phyloP scores from a whole-genome alignment of 2,329 filamentous ascomycete genomes.

The Beauveria scarabaeidicola region DNA sequence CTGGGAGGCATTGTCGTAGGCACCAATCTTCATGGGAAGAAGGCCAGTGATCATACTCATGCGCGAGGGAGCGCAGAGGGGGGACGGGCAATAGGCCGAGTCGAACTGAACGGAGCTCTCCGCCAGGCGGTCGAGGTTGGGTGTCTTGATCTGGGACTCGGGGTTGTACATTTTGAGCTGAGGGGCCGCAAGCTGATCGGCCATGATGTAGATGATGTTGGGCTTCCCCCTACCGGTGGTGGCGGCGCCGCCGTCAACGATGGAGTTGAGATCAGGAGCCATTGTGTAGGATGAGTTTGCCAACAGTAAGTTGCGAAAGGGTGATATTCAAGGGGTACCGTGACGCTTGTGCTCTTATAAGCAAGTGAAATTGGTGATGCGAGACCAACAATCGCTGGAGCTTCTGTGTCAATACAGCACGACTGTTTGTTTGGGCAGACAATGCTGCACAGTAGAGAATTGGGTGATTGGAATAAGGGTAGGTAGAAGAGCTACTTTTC shows the following conservation, averaged over 20 bases:
- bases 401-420: background rate
- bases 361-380: background rate
- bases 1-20: constrained; percentile 84
- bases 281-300: constrained; percentile 31
- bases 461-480: constrained; percentile 16
- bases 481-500: constrained; percentile 17
- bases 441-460: constrained; percentile 14
- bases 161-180: constrained; percentile 88
- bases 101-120: constrained; percentile 81
- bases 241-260: constrained; percentile 38
- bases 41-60: constrained; percentile 94
- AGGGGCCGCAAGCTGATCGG: constrained; percentile 86
- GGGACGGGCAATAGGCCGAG: constrained; percentile 89
- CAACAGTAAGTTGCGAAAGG: background rate
- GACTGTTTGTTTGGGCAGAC: constrained; percentile 3
- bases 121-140: constrained; percentile 77
- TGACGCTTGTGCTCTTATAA: constrained; percentile 4
- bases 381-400: background rate
- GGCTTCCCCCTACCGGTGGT: constrained; percentile 22
- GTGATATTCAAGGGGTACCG: background rate
- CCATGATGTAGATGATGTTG: constrained; percentile 74
- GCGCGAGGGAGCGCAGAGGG: constrained; percentile 82
- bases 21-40: constrained; percentile 82
- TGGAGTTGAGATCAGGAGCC: constrained; percentile 67
- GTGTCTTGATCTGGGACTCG: constrained; percentile 82